Evolutionary conservation across 345 rosid genomes (phyloP).

Genomic region (Rhodamnia rubescens): DNA sequence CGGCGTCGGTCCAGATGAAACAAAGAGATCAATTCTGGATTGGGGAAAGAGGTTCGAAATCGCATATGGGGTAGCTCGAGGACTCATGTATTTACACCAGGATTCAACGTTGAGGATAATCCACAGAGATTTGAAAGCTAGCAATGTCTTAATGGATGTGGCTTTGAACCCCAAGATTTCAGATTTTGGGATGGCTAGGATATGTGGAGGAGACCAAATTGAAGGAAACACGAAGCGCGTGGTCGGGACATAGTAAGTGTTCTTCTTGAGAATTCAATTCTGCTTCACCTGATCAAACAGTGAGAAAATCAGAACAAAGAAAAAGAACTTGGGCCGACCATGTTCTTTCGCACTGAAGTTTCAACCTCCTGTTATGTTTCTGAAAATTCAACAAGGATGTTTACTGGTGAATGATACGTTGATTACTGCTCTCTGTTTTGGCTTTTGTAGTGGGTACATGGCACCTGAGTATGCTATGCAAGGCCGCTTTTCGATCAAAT

Average conservation of each 20-base stretch:
- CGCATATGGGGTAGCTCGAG: no score
- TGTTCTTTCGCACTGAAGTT: not conserved
- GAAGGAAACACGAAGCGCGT: not conserved
- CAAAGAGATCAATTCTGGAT: no score
- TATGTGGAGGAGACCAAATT: not conserved
- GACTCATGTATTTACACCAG: no score
- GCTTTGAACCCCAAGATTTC: conserved; percentile 11
- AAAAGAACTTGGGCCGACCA: not conserved
- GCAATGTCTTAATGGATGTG: conserved; percentile 3
- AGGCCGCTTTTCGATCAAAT: not conserved
- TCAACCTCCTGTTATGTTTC: no score
- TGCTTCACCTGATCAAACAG: not conserved
- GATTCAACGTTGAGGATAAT: no score
- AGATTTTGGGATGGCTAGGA: conserved; percentile 2
- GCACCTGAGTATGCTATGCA: not conserved
- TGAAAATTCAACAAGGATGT: not conserved
- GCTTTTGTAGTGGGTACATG: not conserved
- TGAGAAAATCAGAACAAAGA: not conserved
- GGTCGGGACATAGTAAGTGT: conserved; percentile 6
- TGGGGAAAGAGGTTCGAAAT: no score
- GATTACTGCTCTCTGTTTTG: not conserved
- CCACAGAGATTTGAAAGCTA: no score
- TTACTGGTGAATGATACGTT: not conserved
- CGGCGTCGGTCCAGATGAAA: no score
- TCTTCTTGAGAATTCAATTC: not conserved